Evolutionary conservation across 2,329 filamentous ascomycete genomes (phyloP), one percentile per base, ranked within the genome.

Genomic region (Botrytis paeoniae): DNA sequence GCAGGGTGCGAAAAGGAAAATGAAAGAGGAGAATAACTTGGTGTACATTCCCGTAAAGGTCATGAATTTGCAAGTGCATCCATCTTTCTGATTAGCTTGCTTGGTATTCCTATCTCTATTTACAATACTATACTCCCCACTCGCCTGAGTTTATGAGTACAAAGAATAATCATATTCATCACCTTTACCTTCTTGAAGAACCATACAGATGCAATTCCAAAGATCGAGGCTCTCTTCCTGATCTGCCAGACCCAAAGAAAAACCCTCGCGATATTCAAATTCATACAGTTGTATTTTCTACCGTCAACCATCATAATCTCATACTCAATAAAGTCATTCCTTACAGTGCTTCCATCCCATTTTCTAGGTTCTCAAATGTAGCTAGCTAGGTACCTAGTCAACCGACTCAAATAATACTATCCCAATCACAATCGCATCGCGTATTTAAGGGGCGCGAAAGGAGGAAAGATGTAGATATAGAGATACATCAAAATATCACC

Each of bases 361-460:
- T 12, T 54, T n/a, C 48, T n/a, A 0, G 25, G 5, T 7, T 16
- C 2, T 54, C 0, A 16, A 4, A 22, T 4, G 0, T 48, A 48
- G 20, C 3, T 45, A 45, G 41, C 0, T 20, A 43, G 41, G 41
- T 43, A 43, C 1, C 8, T 9, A 20, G 18, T 45, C 20, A 4
- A 45, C 20, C 7, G 7, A 45, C 43, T 3, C 1, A 22, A 20
- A 22, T 22, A 22, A 45, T 45, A 8, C 39, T 16, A 41, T 41
- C 39, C 1, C 7, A 45, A 45, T 48, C 39, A 14, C 39, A 41
- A 45, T 35, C 32, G 32, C 32, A 35, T 35, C 32, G 32, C 32
- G 32, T 35, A 35, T 35, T 35, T 35, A 35, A 35, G 32, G 32
- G 32, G 32, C 32, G 32, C 3, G 32, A 35, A 35, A 35, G 32